Percentiles rank a stretch among this genome's conserved stretches.
Conservation (phyloP, 2,329 filamentous ascomycete genomes). For the Aspergillus novofumigatus region DNA sequence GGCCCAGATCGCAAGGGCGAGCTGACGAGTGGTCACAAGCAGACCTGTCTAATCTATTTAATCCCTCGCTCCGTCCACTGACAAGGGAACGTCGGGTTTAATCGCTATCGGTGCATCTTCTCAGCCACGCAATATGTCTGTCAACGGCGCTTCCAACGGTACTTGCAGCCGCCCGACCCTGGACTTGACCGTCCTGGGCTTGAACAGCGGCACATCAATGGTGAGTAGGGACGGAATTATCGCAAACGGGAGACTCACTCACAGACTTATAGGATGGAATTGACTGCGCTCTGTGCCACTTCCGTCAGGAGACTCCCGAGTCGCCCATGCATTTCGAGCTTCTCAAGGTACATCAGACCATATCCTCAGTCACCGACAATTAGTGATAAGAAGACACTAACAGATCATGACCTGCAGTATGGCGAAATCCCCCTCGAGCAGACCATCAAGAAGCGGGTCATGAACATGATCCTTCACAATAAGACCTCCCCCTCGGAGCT, state of each 20-base stretch:
- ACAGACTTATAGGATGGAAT: conserved; percentile 44
- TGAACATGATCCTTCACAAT: conserved; percentile 54
- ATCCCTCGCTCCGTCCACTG: background rate
- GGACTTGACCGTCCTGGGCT: conserved; percentile 38
- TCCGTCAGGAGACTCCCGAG: conserved; percentile 50
- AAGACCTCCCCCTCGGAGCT: conserved; percentile 51
- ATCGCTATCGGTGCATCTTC: background rate
- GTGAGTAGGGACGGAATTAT: conserved; percentile 7
- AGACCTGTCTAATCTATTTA: background rate
- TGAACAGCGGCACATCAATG: conserved; percentile 54
- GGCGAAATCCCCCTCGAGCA: conserved; percentile 53
- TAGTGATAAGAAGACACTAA: background rate
- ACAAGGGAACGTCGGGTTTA: background rate
- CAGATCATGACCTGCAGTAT: conserved; percentile 29
- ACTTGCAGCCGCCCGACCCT: conserved; percentile 18
- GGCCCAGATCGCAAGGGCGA: too few species aligned
- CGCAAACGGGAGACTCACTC: too few species aligned
- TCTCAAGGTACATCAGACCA: conserved; percentile 28
- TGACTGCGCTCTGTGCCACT: conserved; percentile 56
- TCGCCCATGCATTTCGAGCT: conserved; percentile 54
- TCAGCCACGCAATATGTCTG: background rate
- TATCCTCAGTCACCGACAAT: background rate
- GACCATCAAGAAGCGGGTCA: conserved; percentile 51
- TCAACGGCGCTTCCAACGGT: background rate
- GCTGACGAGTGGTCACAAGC: too few species aligned